phyloP scores from a whole-genome alignment of 1,139 yeast genomes.

The Yamadazyma sp. region DNA sequence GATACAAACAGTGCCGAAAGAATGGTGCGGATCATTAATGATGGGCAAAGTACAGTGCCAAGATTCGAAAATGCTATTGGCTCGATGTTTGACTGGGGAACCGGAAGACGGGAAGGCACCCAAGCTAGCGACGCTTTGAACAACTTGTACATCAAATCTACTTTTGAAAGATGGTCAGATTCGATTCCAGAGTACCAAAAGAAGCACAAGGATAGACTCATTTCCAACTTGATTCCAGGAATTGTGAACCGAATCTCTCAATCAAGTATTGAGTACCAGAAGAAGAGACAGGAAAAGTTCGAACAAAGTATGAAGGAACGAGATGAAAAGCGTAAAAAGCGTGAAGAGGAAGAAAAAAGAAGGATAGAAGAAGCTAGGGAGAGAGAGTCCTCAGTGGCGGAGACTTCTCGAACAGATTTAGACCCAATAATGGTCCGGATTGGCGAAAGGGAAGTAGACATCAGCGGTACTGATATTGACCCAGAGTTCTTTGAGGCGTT shows the following conservation, averaged over 20 bases:
- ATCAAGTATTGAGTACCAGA: constrained; percentile 41
- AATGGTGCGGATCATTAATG: constrained; percentile 14
- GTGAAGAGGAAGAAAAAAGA: constrained; percentile 36
- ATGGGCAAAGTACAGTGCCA: constrained; percentile 8
- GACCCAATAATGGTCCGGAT: constrained; percentile 70
- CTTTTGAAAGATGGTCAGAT: constrained; percentile 72
- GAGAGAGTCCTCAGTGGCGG: constrained; percentile 29
- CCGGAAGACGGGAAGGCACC: constrained; percentile 9
- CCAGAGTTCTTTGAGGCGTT: constrained; percentile 88
- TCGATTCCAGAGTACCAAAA: constrained; percentile 51
- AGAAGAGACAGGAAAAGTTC: constrained; percentile 28
- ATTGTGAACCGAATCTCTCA: constrained; percentile 55
- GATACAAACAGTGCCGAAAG: constrained; percentile 18
- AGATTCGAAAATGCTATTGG: constrained; percentile 30
- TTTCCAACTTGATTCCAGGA: constrained; percentile 47
- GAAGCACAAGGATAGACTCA: constrained; percentile 37
- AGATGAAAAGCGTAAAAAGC: constrained; percentile 22
- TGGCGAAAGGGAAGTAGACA: constrained; percentile 80
- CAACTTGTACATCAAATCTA: constrained; percentile 49
- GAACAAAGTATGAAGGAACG: constrained; percentile 32
- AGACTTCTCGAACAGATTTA: constrained; percentile 13
- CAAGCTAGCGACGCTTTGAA: constrained; percentile 18
- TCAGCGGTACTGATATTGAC: constrained; percentile 88
- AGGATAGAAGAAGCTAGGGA: constrained; percentile 36
- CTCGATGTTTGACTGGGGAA: constrained; percentile 21